Evolutionary conservation across 169 alveolate species (phyloP).

Genomic region (Eimeria necatrix): DNA sequence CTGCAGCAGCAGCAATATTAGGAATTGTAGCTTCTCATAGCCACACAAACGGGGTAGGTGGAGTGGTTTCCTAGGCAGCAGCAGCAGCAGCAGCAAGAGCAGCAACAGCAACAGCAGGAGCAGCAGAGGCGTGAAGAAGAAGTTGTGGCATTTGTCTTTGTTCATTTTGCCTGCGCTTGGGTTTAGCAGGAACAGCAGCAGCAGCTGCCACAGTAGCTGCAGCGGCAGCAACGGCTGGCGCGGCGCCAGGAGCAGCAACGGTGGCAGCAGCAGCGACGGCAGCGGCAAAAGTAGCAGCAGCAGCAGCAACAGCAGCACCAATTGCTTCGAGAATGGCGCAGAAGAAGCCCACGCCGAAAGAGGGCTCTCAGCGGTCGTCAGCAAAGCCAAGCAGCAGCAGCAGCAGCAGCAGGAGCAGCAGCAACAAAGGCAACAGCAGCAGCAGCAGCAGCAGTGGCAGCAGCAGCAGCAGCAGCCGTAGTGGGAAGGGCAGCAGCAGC

Average conservation of each 20-base stretch:
- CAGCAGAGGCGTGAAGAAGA: neutral
- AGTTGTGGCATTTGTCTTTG: too few relatives aligned
- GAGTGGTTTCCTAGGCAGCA: neutral
- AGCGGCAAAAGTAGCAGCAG: constrained; percentile 15
- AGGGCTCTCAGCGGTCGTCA: constrained; percentile 9
- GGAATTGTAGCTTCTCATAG: too few relatives aligned
- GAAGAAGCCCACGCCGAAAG: constrained; percentile 1
- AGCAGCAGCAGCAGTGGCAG: constrained; percentile 19
- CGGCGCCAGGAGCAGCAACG: constrained; percentile 3
- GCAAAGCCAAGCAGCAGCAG: constrained; percentile 47
- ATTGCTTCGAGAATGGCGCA: neutral
- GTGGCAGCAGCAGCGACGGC: constrained; percentile 11
- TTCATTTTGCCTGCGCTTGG: neutral
- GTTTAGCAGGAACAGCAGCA: neutral
- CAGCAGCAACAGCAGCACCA: constrained; percentile 23
- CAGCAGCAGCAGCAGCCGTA: constrained; percentile 48
- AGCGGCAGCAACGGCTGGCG: constrained; percentile 27
- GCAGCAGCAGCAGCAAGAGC: constrained; percentile 35
- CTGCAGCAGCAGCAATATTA: constrained; percentile 24
- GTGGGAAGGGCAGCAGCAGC: constrained; percentile 27
- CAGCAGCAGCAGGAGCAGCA: neutral
- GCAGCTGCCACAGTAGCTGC: constrained; percentile 2
- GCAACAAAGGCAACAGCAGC: neutral
- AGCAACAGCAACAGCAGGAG: constrained; percentile 32
- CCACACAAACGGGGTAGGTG: too few relatives aligned